Evolutionary conservation across 306 rosid species (phyloP).

Genomic region (Castanospermum australe): DNA sequence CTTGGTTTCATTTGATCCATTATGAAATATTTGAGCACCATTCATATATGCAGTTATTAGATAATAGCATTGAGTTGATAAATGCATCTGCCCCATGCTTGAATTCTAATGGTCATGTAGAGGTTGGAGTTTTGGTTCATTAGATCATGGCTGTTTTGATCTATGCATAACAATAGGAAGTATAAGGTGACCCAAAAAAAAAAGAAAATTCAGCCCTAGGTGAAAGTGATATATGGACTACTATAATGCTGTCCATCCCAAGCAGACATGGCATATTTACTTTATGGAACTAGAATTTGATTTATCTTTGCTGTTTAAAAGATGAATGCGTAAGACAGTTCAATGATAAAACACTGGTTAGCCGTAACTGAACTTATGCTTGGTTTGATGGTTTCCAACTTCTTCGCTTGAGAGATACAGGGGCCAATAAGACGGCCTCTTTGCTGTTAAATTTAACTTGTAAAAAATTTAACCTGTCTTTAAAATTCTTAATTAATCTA

Average conservation of each 20-base stretch:
- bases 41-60: background rate
- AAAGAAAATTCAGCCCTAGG: conserved; percentile 5
- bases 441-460: background rate
- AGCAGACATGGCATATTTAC: conserved; percentile 19
- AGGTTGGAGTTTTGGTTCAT: background rate
- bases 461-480: background rate
- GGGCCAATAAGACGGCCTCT: background rate
- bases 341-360: background rate
- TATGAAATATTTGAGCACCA: background rate
- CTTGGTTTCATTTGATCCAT: background rate
- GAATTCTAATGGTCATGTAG: background rate
- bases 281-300: conserved; percentile 4
- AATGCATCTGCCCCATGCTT: background rate
- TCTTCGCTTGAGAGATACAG: background rate
- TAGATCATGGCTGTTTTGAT: background rate
- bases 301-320: background rate
- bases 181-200: conserved; percentile 1
- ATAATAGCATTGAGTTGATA: background rate
- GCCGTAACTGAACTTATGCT: background rate
- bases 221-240: conserved; percentile 37
- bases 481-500: background rate
- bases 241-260: conserved; percentile 21
- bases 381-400: background rate
- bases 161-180: background rate
- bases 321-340: background rate